These are phyloP conservation scores for Phytopythium helicoides DNA, from an alignment of 352 stramenopile genomes.

Conservation along the genomic window DNA sequence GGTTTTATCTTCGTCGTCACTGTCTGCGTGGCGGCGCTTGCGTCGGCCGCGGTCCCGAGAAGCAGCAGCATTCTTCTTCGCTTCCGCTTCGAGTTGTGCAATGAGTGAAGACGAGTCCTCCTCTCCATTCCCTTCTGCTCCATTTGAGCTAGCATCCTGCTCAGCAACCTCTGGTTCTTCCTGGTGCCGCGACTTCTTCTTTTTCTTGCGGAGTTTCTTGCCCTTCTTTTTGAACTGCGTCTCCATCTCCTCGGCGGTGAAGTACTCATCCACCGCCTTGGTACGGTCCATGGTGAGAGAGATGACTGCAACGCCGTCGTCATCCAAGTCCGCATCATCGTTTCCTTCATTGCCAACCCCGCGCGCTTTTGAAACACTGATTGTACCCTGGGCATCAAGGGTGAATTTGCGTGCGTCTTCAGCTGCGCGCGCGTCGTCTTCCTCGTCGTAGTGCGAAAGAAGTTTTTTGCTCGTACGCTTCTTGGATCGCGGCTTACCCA, in stretches of 20 bases:
- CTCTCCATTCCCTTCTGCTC: slow-evolving; percentile 14
- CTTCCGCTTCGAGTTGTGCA: slow-evolving; percentile 66
- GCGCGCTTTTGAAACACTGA: neutral
- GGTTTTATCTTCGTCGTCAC: slow-evolving; percentile 30
- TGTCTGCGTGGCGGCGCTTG: slow-evolving; percentile 22
- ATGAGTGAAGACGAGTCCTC: slow-evolving; percentile 33
- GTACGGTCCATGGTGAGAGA: slow-evolving; percentile 56
- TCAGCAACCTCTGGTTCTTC: slow-evolving; percentile 46
- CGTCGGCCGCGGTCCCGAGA: slow-evolving; percentile 60
- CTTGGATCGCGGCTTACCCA: slow-evolving; percentile 34
- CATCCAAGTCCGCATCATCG: slow-evolving; percentile 22
- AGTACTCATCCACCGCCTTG: slow-evolving; percentile 72
- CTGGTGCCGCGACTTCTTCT: slow-evolving; percentile 51
- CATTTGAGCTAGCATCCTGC: slow-evolving; percentile 16
- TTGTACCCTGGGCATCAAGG: slow-evolving; percentile 41
- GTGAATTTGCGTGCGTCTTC: slow-evolving; percentile 53
- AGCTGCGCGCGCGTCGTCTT: slow-evolving; percentile 45
- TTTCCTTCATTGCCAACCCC: neutral
- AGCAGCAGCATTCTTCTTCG: slow-evolving; percentile 17
- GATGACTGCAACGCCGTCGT: slow-evolving; percentile 44
- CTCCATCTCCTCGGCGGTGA: slow-evolving; percentile 81
- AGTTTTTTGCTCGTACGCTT: slow-evolving; percentile 42
- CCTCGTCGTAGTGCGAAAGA: slow-evolving; percentile 89
- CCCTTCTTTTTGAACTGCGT: slow-evolving; percentile 83
- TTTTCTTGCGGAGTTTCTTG: slow-evolving; percentile 76